Evolutionary conservation across 2,329 filamentous ascomycete species (phyloP).

Genomic region (Arthrocladium fulminans): DNA sequence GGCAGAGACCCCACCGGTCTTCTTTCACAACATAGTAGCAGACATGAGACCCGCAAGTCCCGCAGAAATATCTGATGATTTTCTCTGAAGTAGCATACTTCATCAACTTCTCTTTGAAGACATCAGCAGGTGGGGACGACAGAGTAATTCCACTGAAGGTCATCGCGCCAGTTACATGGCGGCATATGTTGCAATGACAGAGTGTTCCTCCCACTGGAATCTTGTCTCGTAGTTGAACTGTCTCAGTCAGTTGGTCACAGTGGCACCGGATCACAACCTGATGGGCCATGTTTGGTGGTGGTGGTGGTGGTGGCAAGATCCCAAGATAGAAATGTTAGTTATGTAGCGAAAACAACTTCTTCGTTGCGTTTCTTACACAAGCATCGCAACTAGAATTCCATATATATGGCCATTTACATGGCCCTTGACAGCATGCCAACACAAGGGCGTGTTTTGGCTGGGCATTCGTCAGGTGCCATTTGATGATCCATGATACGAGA

Average conservation of each 20-base stretch:
- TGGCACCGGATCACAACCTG: slow-evolving; percentile 13
- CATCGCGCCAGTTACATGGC: slow-evolving; percentile 40
- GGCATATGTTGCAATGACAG: slow-evolving; percentile 47
- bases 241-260: slow-evolving; percentile 17
- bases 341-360: neutral
- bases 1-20: slow-evolving; percentile 22
- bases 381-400: neutral
- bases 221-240: slow-evolving; percentile 11
- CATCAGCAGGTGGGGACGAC: slow-evolving; percentile 25
- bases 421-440: slow-evolving; percentile 5
- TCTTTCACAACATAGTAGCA: slow-evolving; percentile 25
- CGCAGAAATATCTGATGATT: slow-evolving; percentile 26
- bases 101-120: slow-evolving; percentile 29
- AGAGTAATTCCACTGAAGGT: slow-evolving; percentile 38
- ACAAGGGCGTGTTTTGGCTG: slow-evolving; percentile 7
- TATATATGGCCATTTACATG: no score
- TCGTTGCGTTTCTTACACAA: no score
- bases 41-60: slow-evolving; percentile 21
- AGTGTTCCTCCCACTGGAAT: slow-evolving; percentile 25
- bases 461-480: slow-evolving; percentile 3
- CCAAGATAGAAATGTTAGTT: neutral
- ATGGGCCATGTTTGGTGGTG: neutral
- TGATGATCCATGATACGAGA: neutral
- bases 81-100: slow-evolving; percentile 37
- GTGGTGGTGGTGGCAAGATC: neutral